Conservation (phyloP, 1,284 basidiomycete species). For the Stygiomarasmius scandens region DNA sequence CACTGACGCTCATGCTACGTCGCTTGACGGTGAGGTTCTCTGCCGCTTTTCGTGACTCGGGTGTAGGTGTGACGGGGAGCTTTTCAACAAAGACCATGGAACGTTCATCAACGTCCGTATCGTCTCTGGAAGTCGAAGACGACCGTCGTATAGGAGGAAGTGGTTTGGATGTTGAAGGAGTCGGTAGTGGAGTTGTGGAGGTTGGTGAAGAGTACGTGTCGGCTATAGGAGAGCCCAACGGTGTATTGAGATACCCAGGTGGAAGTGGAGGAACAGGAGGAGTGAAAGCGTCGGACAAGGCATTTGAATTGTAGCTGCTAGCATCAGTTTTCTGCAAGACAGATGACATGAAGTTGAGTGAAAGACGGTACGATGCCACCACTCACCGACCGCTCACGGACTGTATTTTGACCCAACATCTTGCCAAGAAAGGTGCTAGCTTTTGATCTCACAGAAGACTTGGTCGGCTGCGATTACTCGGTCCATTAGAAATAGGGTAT, state of each 20-base stretch:
- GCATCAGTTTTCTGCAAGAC: conserved; percentile 46
- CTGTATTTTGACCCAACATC: conserved; percentile 66
- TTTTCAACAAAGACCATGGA: conserved; percentile 60
- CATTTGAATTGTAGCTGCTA: conserved; percentile 32
- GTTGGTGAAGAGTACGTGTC: conserved; percentile 52
- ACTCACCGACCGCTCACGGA: conserved; percentile 73
- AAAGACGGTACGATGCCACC: conserved; percentile 13
- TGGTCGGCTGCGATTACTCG: conserved; percentile 42
- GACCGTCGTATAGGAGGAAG: conserved; percentile 56
- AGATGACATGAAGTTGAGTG: conserved; percentile 17
- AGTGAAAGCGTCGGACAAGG: conserved; percentile 50
- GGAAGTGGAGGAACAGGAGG: conserved; percentile 78
- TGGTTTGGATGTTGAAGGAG: conserved; percentile 56
- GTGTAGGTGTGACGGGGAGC: conserved; percentile 38
- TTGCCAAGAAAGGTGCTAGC: conserved; percentile 78
- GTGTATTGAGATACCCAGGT: conserved; percentile 39
- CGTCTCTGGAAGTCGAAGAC: conserved; percentile 23
- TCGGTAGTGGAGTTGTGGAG: conserved; percentile 34
- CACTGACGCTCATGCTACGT: conserved; percentile 75
- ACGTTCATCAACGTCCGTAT: conserved; percentile 51
- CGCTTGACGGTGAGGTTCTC: conserved; percentile 42
- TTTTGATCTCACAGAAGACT: conserved; percentile 70
- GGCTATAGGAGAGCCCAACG: conserved; percentile 45
- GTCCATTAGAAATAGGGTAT: conserved; percentile 7
- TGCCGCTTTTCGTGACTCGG: conserved; percentile 22